Conservation (phyloP, 257 asterid genomes). For the Ilex aquifolium region DNA sequence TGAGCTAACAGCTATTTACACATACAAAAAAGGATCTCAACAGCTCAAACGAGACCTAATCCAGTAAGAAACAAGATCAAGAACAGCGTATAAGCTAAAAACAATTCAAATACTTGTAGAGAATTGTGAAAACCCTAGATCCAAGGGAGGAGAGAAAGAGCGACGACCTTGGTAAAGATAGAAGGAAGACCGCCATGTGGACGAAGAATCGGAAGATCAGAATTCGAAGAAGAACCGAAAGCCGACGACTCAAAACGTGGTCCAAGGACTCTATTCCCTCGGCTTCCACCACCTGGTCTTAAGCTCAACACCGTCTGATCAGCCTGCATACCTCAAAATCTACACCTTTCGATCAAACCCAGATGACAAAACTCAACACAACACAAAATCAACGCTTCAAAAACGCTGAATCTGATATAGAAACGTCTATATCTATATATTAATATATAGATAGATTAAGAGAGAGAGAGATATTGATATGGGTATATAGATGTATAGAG, state of each 20-base stretch:
- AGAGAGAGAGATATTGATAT: slow-evolving; percentile 5
- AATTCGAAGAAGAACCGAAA: slow-evolving; percentile 10
- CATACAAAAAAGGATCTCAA: too few relatives aligned
- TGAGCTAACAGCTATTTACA: too few relatives aligned
- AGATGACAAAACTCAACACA: not conserved
- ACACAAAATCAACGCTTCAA: not conserved
- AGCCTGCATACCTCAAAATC: slow-evolving; percentile 44
- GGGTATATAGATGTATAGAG: slow-evolving; percentile 3
- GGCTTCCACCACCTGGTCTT: slow-evolving; percentile 49
- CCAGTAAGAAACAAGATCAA: too few relatives aligned
- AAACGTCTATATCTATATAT: slow-evolving; percentile 1
- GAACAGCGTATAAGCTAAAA: too few relatives aligned
- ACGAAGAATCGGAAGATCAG: slow-evolving; percentile 29
- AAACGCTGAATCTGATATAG: slow-evolving; percentile 3
- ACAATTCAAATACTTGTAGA: too few relatives aligned
- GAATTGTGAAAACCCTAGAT: too few relatives aligned
- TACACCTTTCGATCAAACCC: slow-evolving; percentile 20
- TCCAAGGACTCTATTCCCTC: slow-evolving; percentile 31
- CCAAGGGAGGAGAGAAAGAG: too few relatives aligned
- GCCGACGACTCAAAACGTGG: slow-evolving; percentile 36
- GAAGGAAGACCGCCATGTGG: slow-evolving; percentile 30
- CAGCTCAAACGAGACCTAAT: too few relatives aligned
- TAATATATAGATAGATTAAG: not conserved
- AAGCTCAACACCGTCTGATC: slow-evolving; percentile 47
- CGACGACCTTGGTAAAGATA: too few relatives aligned